Conservation (phyloP, 768 basidiomycete species). For the Psilocybe cubensis region DNA sequence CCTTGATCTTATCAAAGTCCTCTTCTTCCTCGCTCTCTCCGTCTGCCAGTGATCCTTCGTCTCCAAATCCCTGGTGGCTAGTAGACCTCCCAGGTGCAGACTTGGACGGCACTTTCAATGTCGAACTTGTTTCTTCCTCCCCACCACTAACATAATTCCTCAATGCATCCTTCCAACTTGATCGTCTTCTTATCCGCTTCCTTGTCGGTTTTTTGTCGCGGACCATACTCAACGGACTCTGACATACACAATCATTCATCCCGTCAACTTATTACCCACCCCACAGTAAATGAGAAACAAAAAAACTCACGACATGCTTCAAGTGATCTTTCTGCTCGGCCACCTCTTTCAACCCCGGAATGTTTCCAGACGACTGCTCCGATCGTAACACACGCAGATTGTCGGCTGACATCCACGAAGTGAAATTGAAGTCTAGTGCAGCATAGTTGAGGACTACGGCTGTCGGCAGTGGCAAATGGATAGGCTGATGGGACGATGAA, state of each 20-base stretch:
- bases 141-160: conserved; percentile 48
- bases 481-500: conserved; percentile 33
- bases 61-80: conserved; percentile 32
- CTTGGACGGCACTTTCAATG: conserved; percentile 30
- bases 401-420: conserved; percentile 91
- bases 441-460: conserved; percentile 90
- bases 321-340: conserved; percentile 88
- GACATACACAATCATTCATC: conserved; percentile 6
- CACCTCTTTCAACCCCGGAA: conserved; percentile 71
- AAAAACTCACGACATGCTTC: conserved; percentile 63
- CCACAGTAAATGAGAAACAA: background rate
- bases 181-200: conserved; percentile 54
- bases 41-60: conserved; percentile 57
- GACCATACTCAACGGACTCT: conserved; percentile 91
- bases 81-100: conserved; percentile 20
- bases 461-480: conserved; percentile 67
- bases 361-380: conserved; percentile 84
- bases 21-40: conserved; percentile 57
- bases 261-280: background rate
- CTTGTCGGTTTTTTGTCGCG: conserved; percentile 58
- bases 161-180: conserved; percentile 65
- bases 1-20: conserved; percentile 50
- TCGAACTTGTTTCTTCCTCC: conserved; percentile 36
- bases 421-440: conserved; percentile 96
- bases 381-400: conserved; percentile 84